Base-by-base conservation (phyloP, 2,329 filamentous ascomycete species). In the Phoma herbarum region DNA sequence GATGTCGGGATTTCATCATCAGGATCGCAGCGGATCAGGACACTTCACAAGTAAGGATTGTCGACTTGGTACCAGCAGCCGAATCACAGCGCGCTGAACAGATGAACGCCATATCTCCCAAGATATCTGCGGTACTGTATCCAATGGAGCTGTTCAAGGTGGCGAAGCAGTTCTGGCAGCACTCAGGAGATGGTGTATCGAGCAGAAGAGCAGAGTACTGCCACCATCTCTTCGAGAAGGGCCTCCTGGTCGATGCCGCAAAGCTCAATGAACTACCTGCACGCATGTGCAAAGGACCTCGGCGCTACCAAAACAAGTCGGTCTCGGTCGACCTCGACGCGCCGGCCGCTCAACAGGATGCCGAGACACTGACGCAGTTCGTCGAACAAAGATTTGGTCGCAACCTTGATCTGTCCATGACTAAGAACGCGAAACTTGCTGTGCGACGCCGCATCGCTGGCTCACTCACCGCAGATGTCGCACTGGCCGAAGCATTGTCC, bases 131-230 rank as follows among this genome's bases (percentile, higher is more conserved):
- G 23, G 88, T 97, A 3, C 74, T 98, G 41, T 92, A 90, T 67
- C 86, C 88, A 0, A 81, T 84, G 44, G 85, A 88, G 12, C 79
- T 87, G 18, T 93, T 89, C 68, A 79, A 86, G 4, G 77, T 90
- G 59, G 91, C 92, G n/a, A 98, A 97, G 77, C 86, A 93, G 70
- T 97, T 96, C 71, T 99, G 95, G 95, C 95, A 98, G 76, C 95
- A 99, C 76, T 90, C 91, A 0, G 95, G 95, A 20, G 93, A 97
- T 61, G 95, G 95, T 16, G 84, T 97, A 14, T 97, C 93, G 0
- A 97, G 93, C 75, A 88, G 95, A 48, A 87, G 93, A 39, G 93
- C 92, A 31, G 94, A 97, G 74, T 97, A 96, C 76, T 97, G 91
- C 73, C 87, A 93, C 60, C 82, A 85, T 41, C 84, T 94, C 1